These are phyloP conservation scores for Rosa rugosa DNA, from an alignment of 306 rosid genomes.

Conservation along the genomic window DNA sequence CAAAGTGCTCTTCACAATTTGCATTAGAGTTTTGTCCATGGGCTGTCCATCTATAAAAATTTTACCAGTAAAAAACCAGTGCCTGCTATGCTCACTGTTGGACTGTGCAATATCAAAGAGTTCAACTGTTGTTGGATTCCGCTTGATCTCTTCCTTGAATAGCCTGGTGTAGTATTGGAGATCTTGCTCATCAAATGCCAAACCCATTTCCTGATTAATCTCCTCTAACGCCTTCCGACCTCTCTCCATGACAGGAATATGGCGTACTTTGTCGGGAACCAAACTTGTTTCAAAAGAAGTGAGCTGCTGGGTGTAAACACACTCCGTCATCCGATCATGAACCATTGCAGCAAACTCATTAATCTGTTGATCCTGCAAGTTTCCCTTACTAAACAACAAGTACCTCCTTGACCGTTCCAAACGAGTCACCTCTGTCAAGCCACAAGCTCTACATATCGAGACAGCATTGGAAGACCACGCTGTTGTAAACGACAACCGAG, in stretches of 20 bases:
- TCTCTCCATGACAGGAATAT: constrained; percentile 72
- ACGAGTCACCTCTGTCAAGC: constrained; percentile 76
- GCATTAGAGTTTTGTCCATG: constrained; percentile 78
- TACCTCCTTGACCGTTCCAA: constrained; percentile 90
- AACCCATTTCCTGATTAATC: constrained; percentile 79
- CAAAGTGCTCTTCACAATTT: constrained; percentile 87
- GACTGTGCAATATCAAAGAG: constrained; percentile 93
- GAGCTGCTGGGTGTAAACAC: constrained; percentile 61
- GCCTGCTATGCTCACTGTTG: constrained; percentile 90
- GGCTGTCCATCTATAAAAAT: constrained; percentile 67
- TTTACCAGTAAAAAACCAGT: constrained; percentile 90
- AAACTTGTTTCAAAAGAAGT: constrained; percentile 61
- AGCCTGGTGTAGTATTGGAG: constrained; percentile 73
- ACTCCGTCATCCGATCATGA: constrained; percentile 93
- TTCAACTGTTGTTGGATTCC: constrained; percentile 84
- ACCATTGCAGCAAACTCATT: constrained; percentile 68
- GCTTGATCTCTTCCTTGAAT: constrained; percentile 71
- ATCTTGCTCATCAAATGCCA: constrained; percentile 94
- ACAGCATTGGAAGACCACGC: constrained; percentile 96
- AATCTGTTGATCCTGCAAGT: constrained; percentile 52
- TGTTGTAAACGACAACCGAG: constrained; percentile 84
- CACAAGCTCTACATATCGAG: constrained; percentile 83
- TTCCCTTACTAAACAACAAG: constrained; percentile 49
- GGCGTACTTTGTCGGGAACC: constrained; percentile 61
- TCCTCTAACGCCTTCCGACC: constrained; percentile 85